phyloP scores from a whole-genome alignment of 2,329 filamentous ascomycete species.

The Calonectria hawksworthii region DNA sequence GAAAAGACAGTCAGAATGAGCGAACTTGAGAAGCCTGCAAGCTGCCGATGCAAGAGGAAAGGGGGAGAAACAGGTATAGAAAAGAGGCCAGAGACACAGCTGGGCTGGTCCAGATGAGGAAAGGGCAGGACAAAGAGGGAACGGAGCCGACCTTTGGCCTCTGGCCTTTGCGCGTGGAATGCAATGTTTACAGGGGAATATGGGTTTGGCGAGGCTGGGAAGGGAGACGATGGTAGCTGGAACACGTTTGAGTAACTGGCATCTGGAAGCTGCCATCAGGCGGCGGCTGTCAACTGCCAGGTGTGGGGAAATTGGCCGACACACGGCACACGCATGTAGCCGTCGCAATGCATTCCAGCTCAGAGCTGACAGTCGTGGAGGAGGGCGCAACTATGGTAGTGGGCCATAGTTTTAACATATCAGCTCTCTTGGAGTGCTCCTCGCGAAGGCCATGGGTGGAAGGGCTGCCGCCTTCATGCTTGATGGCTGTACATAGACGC shows the following conservation, averaged over 20 bases:
- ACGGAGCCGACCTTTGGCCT: constrained; percentile 7
- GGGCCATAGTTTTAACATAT: neutral
- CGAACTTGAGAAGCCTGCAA: constrained; percentile 25
- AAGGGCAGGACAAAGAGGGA: constrained; percentile 30
- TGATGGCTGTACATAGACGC: neutral
- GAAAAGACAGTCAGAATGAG: constrained; percentile 22
- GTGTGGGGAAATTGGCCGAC: constrained; percentile 36
- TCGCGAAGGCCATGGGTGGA: neutral
- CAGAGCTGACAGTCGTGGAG: neutral
- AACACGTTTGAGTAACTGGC: constrained; percentile 30
- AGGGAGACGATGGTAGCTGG: constrained; percentile 20
- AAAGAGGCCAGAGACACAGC: constrained; percentile 26
- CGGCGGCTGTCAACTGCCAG: constrained; percentile 35
- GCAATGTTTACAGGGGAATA: constrained; percentile 48
- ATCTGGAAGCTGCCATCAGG: constrained; percentile 43
- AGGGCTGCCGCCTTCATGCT: neutral
- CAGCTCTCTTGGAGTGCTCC: neutral
- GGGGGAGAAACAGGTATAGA: constrained; percentile 23
- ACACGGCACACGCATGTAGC: constrained; percentile 23
- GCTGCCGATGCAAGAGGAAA: constrained; percentile 26
- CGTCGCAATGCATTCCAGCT: constrained; percentile 48
- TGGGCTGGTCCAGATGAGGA: constrained; percentile 33
- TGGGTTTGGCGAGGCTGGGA: constrained; percentile 44
- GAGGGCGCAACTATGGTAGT: constrained; percentile 5
- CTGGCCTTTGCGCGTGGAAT: constrained; percentile 41